A percentile compares a stretch with the other conserved stretches of the same genome.
These are phyloP conservation scores for Heliamphora ciliata DNA, from an alignment of 179 eudicot species.

Conservation along the genomic window DNA sequence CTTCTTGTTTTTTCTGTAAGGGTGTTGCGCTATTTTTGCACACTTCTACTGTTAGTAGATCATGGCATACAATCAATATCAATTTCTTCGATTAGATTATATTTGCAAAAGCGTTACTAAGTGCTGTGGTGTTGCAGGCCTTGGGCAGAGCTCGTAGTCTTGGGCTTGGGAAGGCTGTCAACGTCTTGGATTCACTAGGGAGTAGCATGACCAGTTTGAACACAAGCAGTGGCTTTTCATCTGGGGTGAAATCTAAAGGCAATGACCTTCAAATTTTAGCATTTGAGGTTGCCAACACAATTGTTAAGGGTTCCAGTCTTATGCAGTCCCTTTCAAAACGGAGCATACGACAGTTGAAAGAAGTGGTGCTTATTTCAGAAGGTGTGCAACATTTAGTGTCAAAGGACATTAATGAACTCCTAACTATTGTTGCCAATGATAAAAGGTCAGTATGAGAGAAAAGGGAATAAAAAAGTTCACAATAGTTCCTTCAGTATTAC, in stretches of 20 bases:
- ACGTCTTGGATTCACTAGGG: constrained; percentile 84
- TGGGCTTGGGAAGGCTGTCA: constrained; percentile 80
- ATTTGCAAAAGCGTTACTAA: background rate
- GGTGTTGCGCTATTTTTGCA: background rate
- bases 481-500: background rate
- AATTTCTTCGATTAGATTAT: background rate
- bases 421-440: constrained; percentile 71
- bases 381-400: constrained; percentile 78
- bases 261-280: constrained; percentile 66
- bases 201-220: constrained; percentile 81
- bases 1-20: background rate
- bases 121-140: constrained; percentile 31
- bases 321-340: constrained; percentile 72
- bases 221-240: constrained; percentile 62
- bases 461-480: background rate
- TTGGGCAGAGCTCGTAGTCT: constrained; percentile 39
- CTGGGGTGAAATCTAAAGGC: constrained; percentile 48
- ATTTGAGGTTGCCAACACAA: constrained; percentile 93
- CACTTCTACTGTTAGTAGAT: background rate
- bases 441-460: constrained; percentile 49
- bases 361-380: constrained; percentile 69
- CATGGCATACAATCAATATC: background rate
- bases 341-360: constrained; percentile 63
- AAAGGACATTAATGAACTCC: constrained; percentile 67
- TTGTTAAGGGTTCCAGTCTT: constrained; percentile 83